phyloP scores from a whole-genome alignment of 768 basidiomycete species.

The Strobilomyces dryophilus region DNA sequence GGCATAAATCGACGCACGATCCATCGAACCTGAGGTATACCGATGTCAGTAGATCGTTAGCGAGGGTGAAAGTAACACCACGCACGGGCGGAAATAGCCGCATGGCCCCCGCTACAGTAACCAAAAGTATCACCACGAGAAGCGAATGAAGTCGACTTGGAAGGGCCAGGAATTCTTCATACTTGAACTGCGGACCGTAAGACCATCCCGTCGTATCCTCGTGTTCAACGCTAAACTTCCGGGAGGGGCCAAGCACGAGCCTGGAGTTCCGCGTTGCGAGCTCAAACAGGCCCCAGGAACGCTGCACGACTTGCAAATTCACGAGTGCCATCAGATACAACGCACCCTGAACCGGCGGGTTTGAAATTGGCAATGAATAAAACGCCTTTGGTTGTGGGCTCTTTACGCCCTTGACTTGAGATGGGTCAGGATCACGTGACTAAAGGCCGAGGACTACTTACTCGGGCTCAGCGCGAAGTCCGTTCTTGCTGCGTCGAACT shows the following conservation, averaged over 20 bases:
- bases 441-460: slow-evolving; percentile 15
- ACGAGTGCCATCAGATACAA: slow-evolving; percentile 41
- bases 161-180: slow-evolving; percentile 63
- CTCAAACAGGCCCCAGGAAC: slow-evolving; percentile 52
- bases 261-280: slow-evolving; percentile 20
- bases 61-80: not conserved
- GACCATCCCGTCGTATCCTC: slow-evolving; percentile 18
- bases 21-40: slow-evolving; percentile 42
- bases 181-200: slow-evolving; percentile 73
- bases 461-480: slow-evolving; percentile 45
- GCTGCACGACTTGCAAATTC: slow-evolving; percentile 50
- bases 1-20: slow-evolving; percentile 48
- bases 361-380: slow-evolving; percentile 34
- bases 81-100: slow-evolving; percentile 36
- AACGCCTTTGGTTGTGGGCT: slow-evolving; percentile 29
- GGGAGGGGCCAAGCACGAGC: slow-evolving; percentile 10
- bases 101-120: slow-evolving; percentile 23
- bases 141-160: slow-evolving; percentile 39
- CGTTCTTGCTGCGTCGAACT: slow-evolving; percentile 24
- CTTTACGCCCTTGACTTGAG: slow-evolving; percentile 31
- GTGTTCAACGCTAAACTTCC: slow-evolving; percentile 14
- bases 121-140: slow-evolving; percentile 34
- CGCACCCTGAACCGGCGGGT: slow-evolving; percentile 34
- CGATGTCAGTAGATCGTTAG: not conserved
- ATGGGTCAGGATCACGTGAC: slow-evolving; percentile 2